A percentile compares a stretch with the other conserved stretches of the same genome.
These are phyloP conservation scores for Diplodia mutila DNA, from an alignment of 2,329 filamentous ascomycete species.

Conservation along the genomic window DNA sequence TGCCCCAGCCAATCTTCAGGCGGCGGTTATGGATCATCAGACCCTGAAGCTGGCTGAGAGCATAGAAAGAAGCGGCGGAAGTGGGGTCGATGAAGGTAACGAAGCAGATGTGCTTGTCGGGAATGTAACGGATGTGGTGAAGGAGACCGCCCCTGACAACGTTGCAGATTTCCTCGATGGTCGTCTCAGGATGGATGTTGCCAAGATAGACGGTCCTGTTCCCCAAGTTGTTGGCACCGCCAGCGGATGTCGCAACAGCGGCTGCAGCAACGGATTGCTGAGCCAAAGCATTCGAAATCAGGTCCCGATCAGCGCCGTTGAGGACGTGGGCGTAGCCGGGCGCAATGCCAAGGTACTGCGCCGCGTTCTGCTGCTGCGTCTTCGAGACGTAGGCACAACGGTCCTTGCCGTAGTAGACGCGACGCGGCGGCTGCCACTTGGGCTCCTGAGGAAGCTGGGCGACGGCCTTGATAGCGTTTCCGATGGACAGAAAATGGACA, in stretches of 20 bases:
- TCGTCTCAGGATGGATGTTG: conserved; percentile 98
- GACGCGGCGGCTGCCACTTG: conserved; percentile 93
- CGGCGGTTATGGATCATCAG: conserved; percentile 99
- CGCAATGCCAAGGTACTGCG: conserved; percentile 95
- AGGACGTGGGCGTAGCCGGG: conserved; percentile 96
- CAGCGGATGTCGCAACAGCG: conserved; percentile 93
- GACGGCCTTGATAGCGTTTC: conserved; percentile 97
- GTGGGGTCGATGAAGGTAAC: conserved; percentile 99
- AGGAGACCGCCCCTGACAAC: conserved; percentile 93
- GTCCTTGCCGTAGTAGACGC: conserved; percentile 99
- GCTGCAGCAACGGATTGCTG: conserved; percentile 97
- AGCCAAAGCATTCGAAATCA: conserved; percentile 94
- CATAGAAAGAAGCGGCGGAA: conserved; percentile 96
- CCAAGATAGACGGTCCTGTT: conserved; percentile 98
- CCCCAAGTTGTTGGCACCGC: conserved; percentile 94
- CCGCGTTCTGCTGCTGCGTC: conserved; percentile 98
- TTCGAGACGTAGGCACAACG: conserved; percentile 98
- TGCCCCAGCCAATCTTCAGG: conserved; percentile 98
- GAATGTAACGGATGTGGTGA: conserved; percentile 98
- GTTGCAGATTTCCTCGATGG: conserved; percentile 99
- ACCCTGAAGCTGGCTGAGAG: conserved; percentile 93
- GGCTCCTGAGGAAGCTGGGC: conserved; percentile 93
- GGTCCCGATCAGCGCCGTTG: conserved; percentile 91
- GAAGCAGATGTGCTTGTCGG: conserved; percentile 99
- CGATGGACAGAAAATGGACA: conserved; percentile 95